A percentile compares a stretch with the other conserved stretches of the same genome.
Evolutionary conservation across 768 basidiomycete species (phyloP).

Genomic region (Phanerodontia chrysosporium): DNA sequence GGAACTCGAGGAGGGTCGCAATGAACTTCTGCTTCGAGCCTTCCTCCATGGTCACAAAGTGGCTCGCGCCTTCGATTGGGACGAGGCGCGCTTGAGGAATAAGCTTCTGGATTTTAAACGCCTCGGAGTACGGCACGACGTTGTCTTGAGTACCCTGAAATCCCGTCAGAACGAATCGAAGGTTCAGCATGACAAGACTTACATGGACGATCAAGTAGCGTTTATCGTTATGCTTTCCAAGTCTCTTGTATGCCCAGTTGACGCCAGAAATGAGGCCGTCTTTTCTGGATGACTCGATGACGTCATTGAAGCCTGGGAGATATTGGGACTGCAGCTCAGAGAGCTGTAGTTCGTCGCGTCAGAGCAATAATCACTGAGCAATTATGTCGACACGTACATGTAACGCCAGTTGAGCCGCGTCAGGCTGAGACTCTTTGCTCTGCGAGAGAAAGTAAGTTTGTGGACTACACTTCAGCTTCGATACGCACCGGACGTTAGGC

Average conservation of each 20-base stretch:
- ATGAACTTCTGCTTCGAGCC: conserved; percentile 17
- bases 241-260: conserved; percentile 19
- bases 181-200: conserved; percentile 6
- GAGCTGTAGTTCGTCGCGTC: conserved; percentile 35
- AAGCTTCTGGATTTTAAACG: conserved; percentile 41
- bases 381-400: background rate
- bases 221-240: conserved; percentile 31
- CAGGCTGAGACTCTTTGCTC: conserved; percentile 7
- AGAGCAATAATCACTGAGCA: background rate
- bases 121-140: conserved; percentile 52
- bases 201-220: conserved; percentile 60
- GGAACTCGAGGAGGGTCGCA: conserved; percentile 14
- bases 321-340: conserved; percentile 69
- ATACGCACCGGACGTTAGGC: too few relatives aligned
- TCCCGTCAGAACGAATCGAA: background rate
- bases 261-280: conserved; percentile 24
- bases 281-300: conserved; percentile 51
- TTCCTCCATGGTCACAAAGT: conserved; percentile 33
- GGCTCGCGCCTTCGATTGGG: conserved; percentile 46
- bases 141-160: conserved; percentile 53
- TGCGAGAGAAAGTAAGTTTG: background rate
- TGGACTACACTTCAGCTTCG: background rate
- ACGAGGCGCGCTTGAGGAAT: conserved; percentile 44
- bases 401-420: conserved; percentile 5
- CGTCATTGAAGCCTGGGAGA: conserved; percentile 65